These are phyloP conservation scores for Omphalea diandra DNA, from an alignment of 441 rosid genomes.

Conservation along the genomic window DNA sequence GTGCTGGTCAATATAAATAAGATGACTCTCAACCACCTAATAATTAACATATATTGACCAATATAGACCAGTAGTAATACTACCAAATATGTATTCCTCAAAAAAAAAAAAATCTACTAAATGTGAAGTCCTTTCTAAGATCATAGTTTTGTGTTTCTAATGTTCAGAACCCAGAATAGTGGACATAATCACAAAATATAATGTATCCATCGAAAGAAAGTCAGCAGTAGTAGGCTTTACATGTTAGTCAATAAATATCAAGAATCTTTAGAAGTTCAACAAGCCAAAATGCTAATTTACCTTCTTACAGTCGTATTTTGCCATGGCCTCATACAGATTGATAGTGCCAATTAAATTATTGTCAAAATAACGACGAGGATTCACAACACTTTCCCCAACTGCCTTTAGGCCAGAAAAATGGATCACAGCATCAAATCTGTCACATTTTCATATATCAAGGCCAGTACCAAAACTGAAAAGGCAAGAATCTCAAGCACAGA, in stretches of 20 bases:
- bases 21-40: neutral
- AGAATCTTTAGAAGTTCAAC: neutral
- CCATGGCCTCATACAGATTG: conserved; percentile 76
- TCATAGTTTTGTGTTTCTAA: neutral
- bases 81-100: no score
- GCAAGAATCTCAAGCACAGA: conserved; percentile 1
- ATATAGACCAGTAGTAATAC: neutral
- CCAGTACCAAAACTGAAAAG: neutral
- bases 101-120: no score
- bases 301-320: conserved; percentile 76
- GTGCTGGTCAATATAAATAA: neutral
- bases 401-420: conserved; percentile 99
- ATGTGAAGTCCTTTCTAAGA: neutral
- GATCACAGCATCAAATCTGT: conserved; percentile 93
- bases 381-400: conserved; percentile 90
- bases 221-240: neutral
- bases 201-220: neutral
- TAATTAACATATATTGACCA: neutral
- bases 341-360: conserved; percentile 87
- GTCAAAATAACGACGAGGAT: conserved; percentile 75
- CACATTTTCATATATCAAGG: conserved; percentile 12
- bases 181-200: neutral
- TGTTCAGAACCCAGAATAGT: neutral
- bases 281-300: conserved; percentile 30
- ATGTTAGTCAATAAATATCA: neutral